A percentile compares a stretch with the other conserved stretches of the same genome.
These are phyloP conservation scores for Xenoacremonium recifei DNA, from an alignment of 2,329 filamentous ascomycete species.

Conservation along the genomic window DNA sequence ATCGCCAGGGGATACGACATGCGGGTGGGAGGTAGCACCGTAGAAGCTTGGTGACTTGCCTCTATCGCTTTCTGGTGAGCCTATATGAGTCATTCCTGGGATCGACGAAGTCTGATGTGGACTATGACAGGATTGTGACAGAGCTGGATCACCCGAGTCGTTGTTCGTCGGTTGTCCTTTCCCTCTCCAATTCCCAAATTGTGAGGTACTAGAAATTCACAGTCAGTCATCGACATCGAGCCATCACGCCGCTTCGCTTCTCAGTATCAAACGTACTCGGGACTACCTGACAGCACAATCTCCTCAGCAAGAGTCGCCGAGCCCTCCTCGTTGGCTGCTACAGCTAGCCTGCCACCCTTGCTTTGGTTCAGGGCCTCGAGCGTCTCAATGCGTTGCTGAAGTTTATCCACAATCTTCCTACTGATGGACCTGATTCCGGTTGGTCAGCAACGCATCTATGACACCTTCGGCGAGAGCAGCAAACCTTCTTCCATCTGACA, in stretches of 20 bases:
- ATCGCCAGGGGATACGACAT: slow-evolving; percentile 6
- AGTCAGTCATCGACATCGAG: background rate
- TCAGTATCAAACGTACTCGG: background rate
- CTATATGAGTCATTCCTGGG: background rate
- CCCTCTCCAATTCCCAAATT: background rate
- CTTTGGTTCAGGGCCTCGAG: slow-evolving; percentile 9
- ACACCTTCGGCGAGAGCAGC: too few relatives aligned
- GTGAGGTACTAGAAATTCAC: background rate
- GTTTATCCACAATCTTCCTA: slow-evolving; percentile 9
- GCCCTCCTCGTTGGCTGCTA: background rate
- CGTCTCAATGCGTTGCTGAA: slow-evolving; percentile 12
- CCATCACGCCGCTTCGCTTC: background rate
- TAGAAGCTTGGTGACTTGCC: slow-evolving; percentile 6
- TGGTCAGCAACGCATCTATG: background rate
- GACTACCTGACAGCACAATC: background rate
- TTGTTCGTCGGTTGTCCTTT: background rate
- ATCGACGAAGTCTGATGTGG: background rate
- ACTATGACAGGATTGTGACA: background rate
- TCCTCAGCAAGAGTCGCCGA: background rate
- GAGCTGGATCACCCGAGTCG: background rate
- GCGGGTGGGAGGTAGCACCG: slow-evolving; percentile 9
- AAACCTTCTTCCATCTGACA: slow-evolving; percentile 13
- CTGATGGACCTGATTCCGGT: slow-evolving; percentile 4
- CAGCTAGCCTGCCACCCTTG: background rate
- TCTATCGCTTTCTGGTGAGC: background rate